A percentile compares a stretch with the other conserved stretches of the same genome.
Evolutionary conservation across 225 moss, liverwort and hornwort genomes (phyloP).

Genomic region (Marchantia paleacea): DNA sequence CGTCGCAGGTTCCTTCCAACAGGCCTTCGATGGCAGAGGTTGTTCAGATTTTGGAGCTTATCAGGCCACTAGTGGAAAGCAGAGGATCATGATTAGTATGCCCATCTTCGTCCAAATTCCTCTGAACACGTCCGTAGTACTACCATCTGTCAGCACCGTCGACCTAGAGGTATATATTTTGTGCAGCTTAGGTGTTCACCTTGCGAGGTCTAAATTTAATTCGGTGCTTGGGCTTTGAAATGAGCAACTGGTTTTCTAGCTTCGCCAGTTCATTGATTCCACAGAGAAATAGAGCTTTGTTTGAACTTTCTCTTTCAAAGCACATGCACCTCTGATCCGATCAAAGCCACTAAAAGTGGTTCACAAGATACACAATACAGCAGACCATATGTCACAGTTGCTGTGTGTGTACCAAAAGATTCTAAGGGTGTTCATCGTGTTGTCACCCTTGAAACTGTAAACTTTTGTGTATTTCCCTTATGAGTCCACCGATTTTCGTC

Average conservation of each 20-base stretch:
- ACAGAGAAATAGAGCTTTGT: not conserved
- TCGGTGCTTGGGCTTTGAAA: slow-evolving; percentile 33
- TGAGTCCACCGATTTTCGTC: slow-evolving; percentile 2
- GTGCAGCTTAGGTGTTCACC: slow-evolving; percentile 13
- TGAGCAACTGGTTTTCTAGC: slow-evolving; percentile 25
- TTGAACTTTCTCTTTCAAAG: slow-evolving; percentile 28
- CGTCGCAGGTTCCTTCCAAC: slow-evolving; percentile 92
- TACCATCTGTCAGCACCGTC: not conserved
- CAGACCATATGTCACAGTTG: not conserved
- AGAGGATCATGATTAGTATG: slow-evolving; percentile 10
- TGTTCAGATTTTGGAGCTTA: slow-evolving; percentile 94
- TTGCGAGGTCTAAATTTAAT: not conserved
- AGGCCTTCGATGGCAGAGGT: slow-evolving; percentile 98
- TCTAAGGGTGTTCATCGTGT: not conserved
- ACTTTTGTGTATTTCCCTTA: slow-evolving; percentile 14
- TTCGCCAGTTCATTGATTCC: slow-evolving; percentile 1
- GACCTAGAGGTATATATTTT: not conserved
- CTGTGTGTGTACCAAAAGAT: slow-evolving; percentile 4
- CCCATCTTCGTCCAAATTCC: not conserved
- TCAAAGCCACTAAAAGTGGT: slow-evolving; percentile 27
- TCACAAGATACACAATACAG: slow-evolving; percentile 16
- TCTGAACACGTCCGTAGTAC: not conserved
- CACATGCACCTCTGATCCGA: slow-evolving; percentile 30
- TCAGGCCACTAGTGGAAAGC: slow-evolving; percentile 65
- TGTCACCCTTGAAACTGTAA: slow-evolving; percentile 12